Base-by-base conservation (phyloP, 2,329 filamentous ascomycete species). In the Microdochium paspali region DNA sequence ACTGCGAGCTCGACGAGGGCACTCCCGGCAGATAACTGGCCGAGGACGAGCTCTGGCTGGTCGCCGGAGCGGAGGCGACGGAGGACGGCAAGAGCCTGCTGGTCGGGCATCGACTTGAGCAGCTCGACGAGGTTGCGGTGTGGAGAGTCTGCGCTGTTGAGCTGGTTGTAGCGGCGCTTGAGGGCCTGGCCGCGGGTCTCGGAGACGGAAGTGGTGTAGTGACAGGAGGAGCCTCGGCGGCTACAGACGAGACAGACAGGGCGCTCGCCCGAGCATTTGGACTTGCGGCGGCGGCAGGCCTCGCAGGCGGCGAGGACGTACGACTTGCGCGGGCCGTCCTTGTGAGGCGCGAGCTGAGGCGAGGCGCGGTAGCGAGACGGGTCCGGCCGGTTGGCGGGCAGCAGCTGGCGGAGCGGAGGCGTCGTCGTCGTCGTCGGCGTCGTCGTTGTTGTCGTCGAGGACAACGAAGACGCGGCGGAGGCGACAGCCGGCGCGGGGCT, bases 1-100 rank as follows among this genome's bases (percentile, higher is more conserved):
- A 69, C 50, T 1, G 64, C 56, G 46, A 69, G 60, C 48, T 71
- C 65, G 4, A 71, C 50, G 2, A 71, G 50, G 4, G 65, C 24
- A 48, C 67, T 60, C 9, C 68, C 68, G 23, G 59, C 58, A 35
- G 55, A 58, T 40, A 66, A 56, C 24, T 66, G 64, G 15, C 57
- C 61, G 4, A 69, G 30, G 21, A 71, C 56, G 1, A 60, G 53
- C 3, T 25, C 47, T 2, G 58, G 49, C 32, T 66, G 61, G 5
- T 55, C 51, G 7, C 67, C 67, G 2, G 57, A 50, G n/a, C 68
- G 57, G 15, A 71, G 60, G 20, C 57, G 60, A 4, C 52, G 53
- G 3, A 70, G 49, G n/a, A 71, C 51, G 18, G 59, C 56, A 4
- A 57, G 51, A 21, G 66, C 66, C n/a, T 68, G 64, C 4, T 49